Percentiles rank a stretch among this genome's conserved stretches.
These are phyloP conservation scores for Phoenix dactylifera DNA, from an alignment of 176 grass and related monocot genomes.

Conservation along the genomic window DNA sequence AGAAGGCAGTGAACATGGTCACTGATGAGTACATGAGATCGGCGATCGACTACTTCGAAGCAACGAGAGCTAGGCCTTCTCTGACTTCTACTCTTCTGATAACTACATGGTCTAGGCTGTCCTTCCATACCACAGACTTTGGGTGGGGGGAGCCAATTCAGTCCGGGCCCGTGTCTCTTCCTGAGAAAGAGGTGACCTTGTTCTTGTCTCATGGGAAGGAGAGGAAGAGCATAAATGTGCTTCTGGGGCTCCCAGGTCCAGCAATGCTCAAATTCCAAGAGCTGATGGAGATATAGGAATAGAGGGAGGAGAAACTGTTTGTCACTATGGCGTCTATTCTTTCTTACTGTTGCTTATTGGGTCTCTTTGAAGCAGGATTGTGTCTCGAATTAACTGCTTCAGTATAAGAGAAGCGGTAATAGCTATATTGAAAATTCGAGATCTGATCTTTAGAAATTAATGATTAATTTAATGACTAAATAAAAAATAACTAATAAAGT, in stretches of 20 bases:
- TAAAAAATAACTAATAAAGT: no score
- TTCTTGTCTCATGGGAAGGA: constrained; percentile 83
- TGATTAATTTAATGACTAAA: no score
- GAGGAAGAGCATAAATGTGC: constrained; percentile 79
- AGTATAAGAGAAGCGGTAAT: no score
- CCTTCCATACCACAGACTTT: constrained; percentile 78
- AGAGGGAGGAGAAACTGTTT: neutral
- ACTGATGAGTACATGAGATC: constrained; percentile 89
- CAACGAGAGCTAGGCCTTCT: constrained; percentile 60
- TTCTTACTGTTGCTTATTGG: no score
- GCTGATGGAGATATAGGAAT: constrained; percentile 38
- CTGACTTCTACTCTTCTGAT: constrained; percentile 76
- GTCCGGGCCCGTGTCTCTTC: constrained; percentile 78
- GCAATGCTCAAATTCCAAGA: constrained; percentile 83
- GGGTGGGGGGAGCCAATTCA: constrained; percentile 68
- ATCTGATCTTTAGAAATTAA: no score
- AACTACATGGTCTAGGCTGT: constrained; percentile 78
- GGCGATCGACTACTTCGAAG: constrained; percentile 89
- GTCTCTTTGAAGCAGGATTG: no score
- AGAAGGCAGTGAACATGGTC: constrained; percentile 55
- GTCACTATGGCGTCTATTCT: no score
- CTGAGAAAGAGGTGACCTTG: constrained; percentile 84
- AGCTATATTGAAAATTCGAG: no score
- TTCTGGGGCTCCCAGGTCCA: constrained; percentile 62
- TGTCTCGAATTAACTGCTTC: no score